Percentiles rank a stretch among this genome's conserved stretches.
phyloP scores from a whole-genome alignment of 2,329 filamentous ascomycete species.

The Cercospora berteroae region DNA sequence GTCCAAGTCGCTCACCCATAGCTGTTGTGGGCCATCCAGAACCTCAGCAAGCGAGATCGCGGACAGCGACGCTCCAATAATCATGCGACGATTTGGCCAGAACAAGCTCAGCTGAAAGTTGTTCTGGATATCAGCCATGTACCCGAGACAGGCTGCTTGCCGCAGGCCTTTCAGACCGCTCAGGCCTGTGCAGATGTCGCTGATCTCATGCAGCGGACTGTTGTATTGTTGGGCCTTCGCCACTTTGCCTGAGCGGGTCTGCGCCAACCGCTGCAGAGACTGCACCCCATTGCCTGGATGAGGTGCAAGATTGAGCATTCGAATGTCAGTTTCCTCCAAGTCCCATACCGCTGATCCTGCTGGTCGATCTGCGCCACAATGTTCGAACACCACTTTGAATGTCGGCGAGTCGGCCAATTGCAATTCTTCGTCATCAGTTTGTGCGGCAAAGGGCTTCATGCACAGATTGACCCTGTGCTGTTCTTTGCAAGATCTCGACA shows the following conservation, averaged over 20 bases:
- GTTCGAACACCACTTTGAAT: background rate
- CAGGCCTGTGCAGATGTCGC: background rate
- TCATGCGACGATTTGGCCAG: background rate
- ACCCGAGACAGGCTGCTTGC: background rate
- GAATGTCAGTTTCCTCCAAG: background rate
- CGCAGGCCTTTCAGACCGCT: background rate
- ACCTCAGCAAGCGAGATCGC: background rate
- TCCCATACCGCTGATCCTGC: background rate
- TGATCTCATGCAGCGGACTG: background rate
- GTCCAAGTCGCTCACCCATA: background rate
- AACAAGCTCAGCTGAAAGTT: background rate
- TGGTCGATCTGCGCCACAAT: background rate
- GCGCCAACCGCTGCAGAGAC: background rate
- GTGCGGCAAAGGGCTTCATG: background rate
- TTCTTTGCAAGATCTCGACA: background rate
- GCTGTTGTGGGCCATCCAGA: background rate
- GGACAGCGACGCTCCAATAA: background rate
- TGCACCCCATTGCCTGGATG: background rate
- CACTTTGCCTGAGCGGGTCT: background rate
- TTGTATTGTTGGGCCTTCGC: background rate
- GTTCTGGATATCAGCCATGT: background rate
- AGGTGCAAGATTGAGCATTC: background rate
- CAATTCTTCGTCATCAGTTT: background rate
- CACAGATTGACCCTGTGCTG: background rate
- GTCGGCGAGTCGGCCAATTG: background rate